Percentiles rank a stretch among this genome's conserved stretches.
These are phyloP conservation scores for Cornus florida DNA, from an alignment of 148 eudicot genomes.

Conservation along the genomic window DNA sequence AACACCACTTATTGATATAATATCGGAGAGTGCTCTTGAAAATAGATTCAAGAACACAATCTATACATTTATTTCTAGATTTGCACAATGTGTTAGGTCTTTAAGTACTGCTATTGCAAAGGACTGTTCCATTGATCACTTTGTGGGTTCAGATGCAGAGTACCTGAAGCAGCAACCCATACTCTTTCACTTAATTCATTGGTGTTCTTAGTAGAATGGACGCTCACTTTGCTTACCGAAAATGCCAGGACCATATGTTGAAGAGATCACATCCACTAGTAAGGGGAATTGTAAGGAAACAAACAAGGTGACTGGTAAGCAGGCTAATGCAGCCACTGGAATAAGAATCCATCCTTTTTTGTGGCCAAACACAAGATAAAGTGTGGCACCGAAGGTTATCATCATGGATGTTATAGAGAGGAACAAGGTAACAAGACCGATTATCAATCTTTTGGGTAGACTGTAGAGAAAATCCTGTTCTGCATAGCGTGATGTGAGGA, in stretches of 20 bases:
- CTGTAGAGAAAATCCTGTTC: background rate
- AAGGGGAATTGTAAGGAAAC: background rate
- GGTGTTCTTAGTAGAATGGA: background rate
- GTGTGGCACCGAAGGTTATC: background rate
- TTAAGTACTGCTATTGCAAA: background rate
- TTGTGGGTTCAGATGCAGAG: background rate
- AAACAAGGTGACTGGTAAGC: background rate
- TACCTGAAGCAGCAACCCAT: background rate
- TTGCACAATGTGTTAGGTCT: no score
- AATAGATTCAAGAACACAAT: no score
- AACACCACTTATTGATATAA: no score
- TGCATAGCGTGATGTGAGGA: background rate
- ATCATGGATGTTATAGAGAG: background rate
- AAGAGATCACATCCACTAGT: background rate
- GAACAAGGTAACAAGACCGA: background rate
- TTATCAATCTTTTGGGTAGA: background rate
- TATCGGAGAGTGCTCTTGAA: no score
- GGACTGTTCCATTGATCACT: background rate
- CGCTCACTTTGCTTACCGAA: background rate
- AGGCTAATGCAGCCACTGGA: background rate
- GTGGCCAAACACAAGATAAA: background rate
- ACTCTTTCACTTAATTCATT: background rate
- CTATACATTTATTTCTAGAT: no score
- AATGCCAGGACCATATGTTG: background rate
- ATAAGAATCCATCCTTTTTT: background rate